A percentile compares a stretch with the other conserved stretches of the same genome.
These are phyloP conservation scores for Parastagonospora avenae DNA, from an alignment of 2,329 filamentous ascomycete species.

Conservation along the genomic window DNA sequence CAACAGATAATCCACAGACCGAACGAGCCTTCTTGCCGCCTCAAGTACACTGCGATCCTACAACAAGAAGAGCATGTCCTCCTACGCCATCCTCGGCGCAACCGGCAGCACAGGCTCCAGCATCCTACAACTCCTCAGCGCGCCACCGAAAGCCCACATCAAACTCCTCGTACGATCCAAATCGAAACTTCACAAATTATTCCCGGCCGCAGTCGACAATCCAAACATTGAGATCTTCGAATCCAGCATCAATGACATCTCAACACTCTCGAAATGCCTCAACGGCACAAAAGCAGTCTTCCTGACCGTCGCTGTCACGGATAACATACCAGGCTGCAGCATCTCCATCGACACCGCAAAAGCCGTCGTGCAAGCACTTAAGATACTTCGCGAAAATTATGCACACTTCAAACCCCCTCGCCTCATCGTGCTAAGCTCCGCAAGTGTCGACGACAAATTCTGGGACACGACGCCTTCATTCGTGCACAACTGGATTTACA, in stretches of 20 bases:
- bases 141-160: slow-evolving; percentile 5
- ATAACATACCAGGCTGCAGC: slow-evolving; percentile 52
- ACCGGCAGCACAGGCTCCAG: slow-evolving; percentile 18
- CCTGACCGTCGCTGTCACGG: slow-evolving; percentile 46
- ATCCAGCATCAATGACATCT: slow-evolving; percentile 49
- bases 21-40: not conserved
- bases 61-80: slow-evolving; percentile 3
- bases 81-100: slow-evolving; percentile 17
- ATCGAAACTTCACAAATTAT: slow-evolving; percentile 9
- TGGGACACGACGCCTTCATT: slow-evolving; percentile 31
- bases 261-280: slow-evolving; percentile 48
- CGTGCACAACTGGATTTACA: slow-evolving; percentile 36
- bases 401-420: slow-evolving; percentile 36
- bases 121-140: slow-evolving; percentile 10
- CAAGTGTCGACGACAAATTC: slow-evolving; percentile 50
- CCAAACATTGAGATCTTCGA: slow-evolving; percentile 47
- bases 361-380: slow-evolving; percentile 46
- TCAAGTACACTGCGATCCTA: not conserved
- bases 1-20: not conserved
- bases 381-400: slow-evolving; percentile 24
- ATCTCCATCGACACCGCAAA: slow-evolving; percentile 46
- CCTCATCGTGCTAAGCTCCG: slow-evolving; percentile 53
- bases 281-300: slow-evolving; percentile 48
- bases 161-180: slow-evolving; percentile 19
- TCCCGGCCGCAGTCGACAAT: slow-evolving; percentile 5